Evolutionary conservation across 768 basidiomycete species (phyloP).

Genomic region (Lactarius hatsudake): DNA sequence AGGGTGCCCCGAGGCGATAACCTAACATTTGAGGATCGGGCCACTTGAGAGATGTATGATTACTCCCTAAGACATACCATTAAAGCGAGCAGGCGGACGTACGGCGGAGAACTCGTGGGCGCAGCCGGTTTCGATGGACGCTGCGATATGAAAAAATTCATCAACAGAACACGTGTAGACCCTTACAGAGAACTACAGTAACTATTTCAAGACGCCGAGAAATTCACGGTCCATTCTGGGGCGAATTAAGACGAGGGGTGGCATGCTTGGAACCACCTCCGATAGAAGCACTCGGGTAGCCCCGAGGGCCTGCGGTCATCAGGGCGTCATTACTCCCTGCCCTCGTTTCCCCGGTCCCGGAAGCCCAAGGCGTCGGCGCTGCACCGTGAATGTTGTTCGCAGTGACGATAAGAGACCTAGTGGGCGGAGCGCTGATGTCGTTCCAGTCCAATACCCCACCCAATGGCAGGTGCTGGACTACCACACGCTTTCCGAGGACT

Average conservation of each 20-base stretch:
- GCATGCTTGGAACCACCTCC: constrained; percentile 6
- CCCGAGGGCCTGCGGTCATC: constrained; percentile 18
- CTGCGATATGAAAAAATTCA: constrained; percentile 13
- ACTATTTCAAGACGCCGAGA: constrained; percentile 18
- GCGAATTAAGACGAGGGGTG: constrained; percentile 1
- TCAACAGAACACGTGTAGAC: not conserved
- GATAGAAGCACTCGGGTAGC: constrained; percentile 15
- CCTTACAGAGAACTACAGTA: constrained; percentile 6
- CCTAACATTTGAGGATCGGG: not conserved
- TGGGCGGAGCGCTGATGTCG: constrained; percentile 14
- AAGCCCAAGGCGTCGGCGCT: constrained; percentile 29
- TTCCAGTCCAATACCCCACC: constrained; percentile 80
- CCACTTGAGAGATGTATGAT: not conserved
- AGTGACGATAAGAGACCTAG: not conserved
- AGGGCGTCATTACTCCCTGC: constrained; percentile 2
- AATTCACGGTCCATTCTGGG: constrained; percentile 5
- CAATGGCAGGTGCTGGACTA: constrained; percentile 89
- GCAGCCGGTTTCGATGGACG: constrained; percentile 8
- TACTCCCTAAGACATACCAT: not conserved
- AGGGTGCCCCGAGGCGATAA: not conserved
- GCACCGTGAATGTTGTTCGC: not conserved
- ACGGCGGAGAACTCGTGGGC: constrained; percentile 1
- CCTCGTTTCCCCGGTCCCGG: constrained; percentile 9
- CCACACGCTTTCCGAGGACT: constrained; percentile 91
- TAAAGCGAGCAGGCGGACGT: not conserved